phyloP scores from a whole-genome alignment of 2,329 filamentous ascomycete genomes.

The Neopestalotiopsis sp. region DNA sequence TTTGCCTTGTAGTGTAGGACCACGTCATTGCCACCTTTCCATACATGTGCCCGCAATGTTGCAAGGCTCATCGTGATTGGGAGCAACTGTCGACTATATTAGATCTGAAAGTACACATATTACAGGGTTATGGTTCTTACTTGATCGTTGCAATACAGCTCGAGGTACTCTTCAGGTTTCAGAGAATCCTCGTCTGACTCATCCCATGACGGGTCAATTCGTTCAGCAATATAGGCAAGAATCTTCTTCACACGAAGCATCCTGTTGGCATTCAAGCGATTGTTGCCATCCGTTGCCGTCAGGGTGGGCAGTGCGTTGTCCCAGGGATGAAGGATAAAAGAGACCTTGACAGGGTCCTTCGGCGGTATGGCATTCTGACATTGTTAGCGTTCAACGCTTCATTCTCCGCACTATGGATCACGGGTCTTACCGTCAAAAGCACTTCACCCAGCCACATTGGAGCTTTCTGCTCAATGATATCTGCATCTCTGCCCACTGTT shows the following conservation, averaged over 20 bases:
- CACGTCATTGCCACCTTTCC: conserved; percentile 95
- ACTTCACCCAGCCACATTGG: conserved; percentile 94
- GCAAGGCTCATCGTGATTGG: conserved; percentile 89
- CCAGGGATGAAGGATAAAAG: conserved; percentile 86
- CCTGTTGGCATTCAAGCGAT: conserved; percentile 91
- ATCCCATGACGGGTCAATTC: conserved; percentile 76
- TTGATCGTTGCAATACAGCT: conserved; percentile 93
- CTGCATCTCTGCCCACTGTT: conserved; percentile 75
- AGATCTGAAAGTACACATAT: conserved; percentile 14
- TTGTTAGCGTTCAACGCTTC: conserved; percentile 18
- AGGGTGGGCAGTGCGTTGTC: conserved; percentile 77
- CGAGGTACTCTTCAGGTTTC: conserved; percentile 89
- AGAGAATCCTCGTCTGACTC: conserved; percentile 64
- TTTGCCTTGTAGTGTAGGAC: conserved; percentile 90
- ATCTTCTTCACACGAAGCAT: conserved; percentile 98
- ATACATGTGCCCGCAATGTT: conserved; percentile 88
- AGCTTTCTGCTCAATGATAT: conserved; percentile 82
- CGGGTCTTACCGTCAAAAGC: conserved; percentile 65
- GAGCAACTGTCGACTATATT: conserved; percentile 56
- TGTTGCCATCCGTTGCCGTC: conserved; percentile 78
- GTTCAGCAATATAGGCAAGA: conserved; percentile 86
- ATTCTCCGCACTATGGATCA: background rate
- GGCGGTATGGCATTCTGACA: conserved; percentile 74
- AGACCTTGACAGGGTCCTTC: conserved; percentile 97
- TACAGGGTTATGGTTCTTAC: conserved; percentile 53